phyloP scores from a whole-genome alignment of 2,329 filamentous ascomycete genomes.

The Septoria petroselini region DNA sequence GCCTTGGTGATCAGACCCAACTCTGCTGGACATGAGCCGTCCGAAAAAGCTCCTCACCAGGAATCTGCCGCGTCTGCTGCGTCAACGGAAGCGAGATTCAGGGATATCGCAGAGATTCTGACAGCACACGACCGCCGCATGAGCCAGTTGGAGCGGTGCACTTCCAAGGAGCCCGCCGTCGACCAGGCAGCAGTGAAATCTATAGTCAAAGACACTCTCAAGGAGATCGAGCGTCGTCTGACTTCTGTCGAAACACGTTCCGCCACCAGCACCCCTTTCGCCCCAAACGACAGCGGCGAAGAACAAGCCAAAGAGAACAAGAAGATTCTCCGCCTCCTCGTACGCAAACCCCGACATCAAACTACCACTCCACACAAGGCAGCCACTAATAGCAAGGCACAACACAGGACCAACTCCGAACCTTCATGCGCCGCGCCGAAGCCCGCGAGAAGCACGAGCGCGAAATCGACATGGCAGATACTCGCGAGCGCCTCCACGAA shows the following conservation, averaged over 20 bases:
- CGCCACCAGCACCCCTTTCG: background rate
- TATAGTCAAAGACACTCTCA: too few species aligned
- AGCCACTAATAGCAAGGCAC: background rate
- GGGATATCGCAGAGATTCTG: too few species aligned
- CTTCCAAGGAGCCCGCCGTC: too few species aligned
- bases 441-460: conserved; percentile 4
- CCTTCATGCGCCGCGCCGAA: background rate
- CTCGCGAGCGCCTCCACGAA: conserved; percentile 5
- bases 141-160: too few species aligned
- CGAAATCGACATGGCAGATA: conserved; percentile 7
- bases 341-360: background rate
- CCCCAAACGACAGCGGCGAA: background rate
- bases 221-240: conserved; percentile 1
- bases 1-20: conserved; percentile 1
- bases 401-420: conserved; percentile 2
- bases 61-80: background rate
- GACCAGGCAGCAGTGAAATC: too few species aligned
- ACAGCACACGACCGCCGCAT: too few species aligned
- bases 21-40: background rate
- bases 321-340: background rate
- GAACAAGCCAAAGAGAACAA: background rate
- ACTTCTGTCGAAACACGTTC: background rate
- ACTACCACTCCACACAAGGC: background rate
- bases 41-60: too few species aligned
- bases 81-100: background rate